Base-by-base conservation (phyloP, 2,329 filamentous ascomycete genomes). In the Metarhizium guizhouense region DNA sequence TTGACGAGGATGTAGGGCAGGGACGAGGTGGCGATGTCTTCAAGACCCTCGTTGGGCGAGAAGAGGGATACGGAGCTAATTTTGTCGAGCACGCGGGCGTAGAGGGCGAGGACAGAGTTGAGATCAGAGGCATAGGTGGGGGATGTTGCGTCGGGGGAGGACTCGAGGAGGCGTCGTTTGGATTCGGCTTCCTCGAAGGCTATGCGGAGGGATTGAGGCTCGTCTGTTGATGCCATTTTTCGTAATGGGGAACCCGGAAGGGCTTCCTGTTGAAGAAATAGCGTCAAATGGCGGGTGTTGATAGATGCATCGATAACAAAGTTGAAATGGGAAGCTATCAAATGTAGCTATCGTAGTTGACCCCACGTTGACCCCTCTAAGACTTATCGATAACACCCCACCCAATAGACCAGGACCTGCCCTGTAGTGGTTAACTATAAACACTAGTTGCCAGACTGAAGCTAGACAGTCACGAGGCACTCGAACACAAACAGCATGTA, bases 31-130 rank as follows among this genome's bases (percentile, higher is more conserved):
- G 88, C 77, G 36, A 96, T 75, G 72, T 99, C 94, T 59, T 99
- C 94, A 43, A 93, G 72, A 1, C 82, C 81, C 71, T 99, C 94
- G 71, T 99, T 99, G 40, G 85, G 79, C 62, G 90, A 96, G 79
- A 97, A 97, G 54, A 99, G 77, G 0, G 88, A 86, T 30, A 94
- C 77, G 57, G 83, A 79, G 61, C 83, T 77, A 60, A 89, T 83
- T 55, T 88, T 81, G 57, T 82, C 76, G 57, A 87, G 77, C 69
- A 88, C 92, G 68, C 87, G 78, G 64, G 87, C 78, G 72, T 95
- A 93, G 54, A 84, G 80, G 60, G 80, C 72, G 62, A 95, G 83
- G 45, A 88, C 82, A 43, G 77, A 72, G 57, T 76, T 75, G 62
- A 96, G 79, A 63, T 84, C 83, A 61, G 86, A 79, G 66, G 83